Percentiles rank a stretch among this genome's conserved stretches.
phyloP scores from a whole-genome alignment of 768 basidiomycete genomes.

The Saitozyma podzolica region DNA sequence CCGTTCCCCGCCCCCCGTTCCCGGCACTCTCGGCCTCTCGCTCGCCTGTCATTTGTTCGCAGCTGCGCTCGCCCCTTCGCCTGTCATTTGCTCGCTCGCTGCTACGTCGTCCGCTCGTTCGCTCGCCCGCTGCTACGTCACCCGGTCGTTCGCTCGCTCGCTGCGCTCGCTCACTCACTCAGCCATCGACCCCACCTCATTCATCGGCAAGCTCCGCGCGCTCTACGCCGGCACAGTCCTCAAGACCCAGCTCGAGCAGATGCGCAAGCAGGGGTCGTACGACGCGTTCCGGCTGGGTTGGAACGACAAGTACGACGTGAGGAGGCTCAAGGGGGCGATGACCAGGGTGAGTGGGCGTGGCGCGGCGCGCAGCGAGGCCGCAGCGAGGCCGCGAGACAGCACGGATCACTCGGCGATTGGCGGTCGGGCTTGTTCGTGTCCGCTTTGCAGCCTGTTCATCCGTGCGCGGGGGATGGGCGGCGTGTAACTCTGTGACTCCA shows the following conservation, averaged over 20 bases:
- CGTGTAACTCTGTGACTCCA: too few species aligned
- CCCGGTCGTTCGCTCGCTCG: too few species aligned
- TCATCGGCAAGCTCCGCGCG: slow-evolving; percentile 26
- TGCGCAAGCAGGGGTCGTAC: slow-evolving; percentile 31
- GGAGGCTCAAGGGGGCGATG: slow-evolving; percentile 19
- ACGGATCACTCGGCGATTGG: neutral
- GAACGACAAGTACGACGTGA: slow-evolving; percentile 25
- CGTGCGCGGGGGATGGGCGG: too few species aligned
- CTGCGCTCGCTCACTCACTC: neutral
- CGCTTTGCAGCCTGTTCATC: too few species aligned
- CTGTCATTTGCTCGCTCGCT: too few species aligned
- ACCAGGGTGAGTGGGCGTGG: slow-evolving; percentile 8
- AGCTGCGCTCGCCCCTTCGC: too few species aligned
- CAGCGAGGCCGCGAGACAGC: neutral
- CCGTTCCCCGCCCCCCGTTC: too few species aligned
- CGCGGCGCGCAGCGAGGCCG: neutral
- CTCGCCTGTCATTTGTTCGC: too few species aligned
- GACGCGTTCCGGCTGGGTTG: slow-evolving; percentile 29
- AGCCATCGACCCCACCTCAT: slow-evolving; percentile 20
- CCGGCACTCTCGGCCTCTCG: too few species aligned
- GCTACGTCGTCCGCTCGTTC: too few species aligned
- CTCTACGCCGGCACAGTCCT: slow-evolving; percentile 27
- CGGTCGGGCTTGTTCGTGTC: neutral
- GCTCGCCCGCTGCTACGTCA: too few species aligned
- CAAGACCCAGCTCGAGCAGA: slow-evolving; percentile 33